Base-by-base conservation (phyloP, 306 rosid species). In the Trifolium fragiferum region DNA sequence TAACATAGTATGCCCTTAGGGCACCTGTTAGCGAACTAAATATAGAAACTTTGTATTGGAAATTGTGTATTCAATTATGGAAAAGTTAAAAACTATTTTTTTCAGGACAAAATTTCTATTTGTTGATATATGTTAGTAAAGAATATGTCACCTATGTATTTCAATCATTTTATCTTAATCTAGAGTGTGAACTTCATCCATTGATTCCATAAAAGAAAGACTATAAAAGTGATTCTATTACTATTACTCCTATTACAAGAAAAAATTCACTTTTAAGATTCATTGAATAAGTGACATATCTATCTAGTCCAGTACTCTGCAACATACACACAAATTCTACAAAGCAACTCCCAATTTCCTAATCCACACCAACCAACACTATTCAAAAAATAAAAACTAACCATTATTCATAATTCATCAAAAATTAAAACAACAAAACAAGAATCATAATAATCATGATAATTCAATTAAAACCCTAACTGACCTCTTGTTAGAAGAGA, bases 401-500 rank as follows among this genome's bases (percentile, higher is more conserved):
- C 20, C 38, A 30, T 14, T 30, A 60, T 30, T 4, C 1, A 7
- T 15, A 60, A 60, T 30, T 60, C 10, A 60, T 30, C 19, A 3
- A 30, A 1, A 54, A 54, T 54, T 1, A 19, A 54, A 60, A 30
- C 33, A 60, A 27, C 10, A 8, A 2, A 10, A 53, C 27, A 9
- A 54, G 5, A 54, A 19, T 7, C 3, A 54, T 20, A 54, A 54
- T 54, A 53, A 19, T 7, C 14, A 19, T 20, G 10, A 19, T 54
- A 10, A 49, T 8, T 53, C 13, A 53, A 60, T 30, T 27, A 64
- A 60, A 3, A 72, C 75, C 84, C 68, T 62, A 69, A 76, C 70
- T 67, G 15, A 94, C 99, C 96, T 82, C 77, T 91, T 91, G 43
- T 13, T 67, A 72, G 89, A 51, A 49, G 88, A 38, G 41, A 82